Percentiles rank a stretch among this genome's conserved stretches.
Evolutionary conservation across 1,139 yeast genomes (phyloP).

Genomic region (Saccharomycopsis hybrid): DNA sequence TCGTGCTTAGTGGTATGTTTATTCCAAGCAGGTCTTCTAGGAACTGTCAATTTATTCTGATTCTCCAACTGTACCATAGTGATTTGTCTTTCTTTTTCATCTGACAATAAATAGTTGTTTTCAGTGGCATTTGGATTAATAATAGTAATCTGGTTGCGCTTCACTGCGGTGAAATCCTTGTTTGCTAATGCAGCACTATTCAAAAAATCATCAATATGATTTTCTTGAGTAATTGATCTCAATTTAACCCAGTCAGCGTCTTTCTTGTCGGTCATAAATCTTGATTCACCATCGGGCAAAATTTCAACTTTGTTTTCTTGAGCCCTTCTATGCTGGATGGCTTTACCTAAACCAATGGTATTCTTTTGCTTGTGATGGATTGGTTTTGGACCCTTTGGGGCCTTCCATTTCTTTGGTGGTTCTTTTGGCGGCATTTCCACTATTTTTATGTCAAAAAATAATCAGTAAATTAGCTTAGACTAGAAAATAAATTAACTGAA

Average conservation of each 20-base stretch:
- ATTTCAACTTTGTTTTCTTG: conserved; percentile 63
- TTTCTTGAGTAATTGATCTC: conserved; percentile 91
- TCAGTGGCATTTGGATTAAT: conserved; percentile 61
- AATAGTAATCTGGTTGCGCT: conserved; percentile 75
- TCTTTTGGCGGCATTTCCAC: conserved; percentile 36
- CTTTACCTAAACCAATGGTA: conserved; percentile 76
- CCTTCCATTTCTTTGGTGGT: conserved; percentile 49
- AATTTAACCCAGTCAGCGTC: conserved; percentile 88
- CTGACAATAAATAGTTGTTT: conserved; percentile 52
- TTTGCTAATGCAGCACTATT: conserved; percentile 94
- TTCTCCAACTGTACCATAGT: conserved; percentile 65
- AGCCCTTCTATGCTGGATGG: conserved; percentile 70
- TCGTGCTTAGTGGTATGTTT: conserved; percentile 64
- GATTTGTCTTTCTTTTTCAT: conserved; percentile 60
- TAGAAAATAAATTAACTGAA: no score
- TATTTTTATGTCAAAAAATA: no score
- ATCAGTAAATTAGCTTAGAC: no score
- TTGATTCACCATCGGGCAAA: conserved; percentile 80
- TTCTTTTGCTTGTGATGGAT: conserved; percentile 79
- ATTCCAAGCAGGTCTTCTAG: conserved; percentile 88
- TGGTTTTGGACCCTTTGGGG: conserved; percentile 90
- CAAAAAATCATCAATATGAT: conserved; percentile 88
- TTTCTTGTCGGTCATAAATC: conserved; percentile 67
- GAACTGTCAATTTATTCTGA: conserved; percentile 81
- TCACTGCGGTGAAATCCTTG: conserved; percentile 92